These are phyloP conservation scores for Nannizzia gypsea DNA, from an alignment of 2,329 filamentous ascomycete species.

Conservation along the genomic window DNA sequence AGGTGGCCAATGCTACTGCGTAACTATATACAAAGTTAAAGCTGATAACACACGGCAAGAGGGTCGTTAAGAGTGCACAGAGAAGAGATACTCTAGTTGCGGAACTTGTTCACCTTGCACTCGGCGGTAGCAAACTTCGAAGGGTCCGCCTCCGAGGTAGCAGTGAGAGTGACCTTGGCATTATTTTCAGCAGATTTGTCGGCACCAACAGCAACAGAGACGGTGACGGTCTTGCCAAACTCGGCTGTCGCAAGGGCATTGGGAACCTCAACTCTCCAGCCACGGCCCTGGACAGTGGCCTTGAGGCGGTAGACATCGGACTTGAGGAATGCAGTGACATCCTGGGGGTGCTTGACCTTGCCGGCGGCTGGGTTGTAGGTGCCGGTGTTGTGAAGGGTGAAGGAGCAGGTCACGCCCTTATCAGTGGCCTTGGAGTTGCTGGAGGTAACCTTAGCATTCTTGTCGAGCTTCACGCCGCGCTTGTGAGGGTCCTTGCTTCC, in stretches of 20 bases:
- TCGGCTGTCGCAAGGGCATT: conserved; percentile 12
- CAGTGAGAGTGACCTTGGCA: conserved; percentile 10
- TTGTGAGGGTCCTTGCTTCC: conserved; percentile 10
- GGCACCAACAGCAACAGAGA: conserved; percentile 13
- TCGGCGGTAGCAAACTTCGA: conserved; percentile 7
- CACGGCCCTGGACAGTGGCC: conserved; percentile 11
- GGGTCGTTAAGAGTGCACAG: too few species aligned
- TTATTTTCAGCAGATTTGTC: conserved; percentile 4
- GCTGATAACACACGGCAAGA: neutral
- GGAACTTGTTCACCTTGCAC: conserved; percentile 9
- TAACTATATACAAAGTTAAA: neutral
- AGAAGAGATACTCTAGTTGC: neutral
- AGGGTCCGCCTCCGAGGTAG: conserved; percentile 13
- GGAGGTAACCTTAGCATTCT: neutral
- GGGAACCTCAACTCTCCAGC: conserved; percentile 14
- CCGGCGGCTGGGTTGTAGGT: conserved; percentile 7
- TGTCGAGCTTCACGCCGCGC: conserved; percentile 7
- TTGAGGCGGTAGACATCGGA: conserved; percentile 15
- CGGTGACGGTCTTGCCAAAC: conserved; percentile 10
- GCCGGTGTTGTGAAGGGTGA: conserved; percentile 13
- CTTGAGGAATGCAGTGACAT: conserved; percentile 11
- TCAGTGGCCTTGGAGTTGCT: conserved; percentile 5
- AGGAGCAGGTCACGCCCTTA: conserved; percentile 13
- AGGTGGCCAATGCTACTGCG: neutral
- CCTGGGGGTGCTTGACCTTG: conserved; percentile 10